Evolutionary conservation across 352 stramenopile genomes (phyloP), one percentile per base, ranked within the genome.

Genomic region (Phytophthora cryptogea): DNA sequence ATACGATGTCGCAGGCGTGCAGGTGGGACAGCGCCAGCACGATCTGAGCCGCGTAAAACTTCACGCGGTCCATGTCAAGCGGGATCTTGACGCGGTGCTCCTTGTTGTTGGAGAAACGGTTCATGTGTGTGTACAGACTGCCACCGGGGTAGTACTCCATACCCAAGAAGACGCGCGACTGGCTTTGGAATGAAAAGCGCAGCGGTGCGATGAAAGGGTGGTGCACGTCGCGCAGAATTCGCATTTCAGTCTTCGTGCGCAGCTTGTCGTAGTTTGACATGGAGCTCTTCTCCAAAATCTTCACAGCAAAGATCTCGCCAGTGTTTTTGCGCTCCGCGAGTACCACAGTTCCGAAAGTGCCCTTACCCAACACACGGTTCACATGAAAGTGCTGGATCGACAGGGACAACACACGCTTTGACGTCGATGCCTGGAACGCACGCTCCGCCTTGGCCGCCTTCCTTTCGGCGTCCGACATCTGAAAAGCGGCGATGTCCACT

Each of bases 331-430:
- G 81, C 51, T 91, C 85, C 1, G 85, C 81, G 16, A 94, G 62
- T 36, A 94, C 85, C 10, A 94, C 95, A 11, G 97, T 98, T 14
- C 95, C 95, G 50, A 98, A 98, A 30, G 90, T 95, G 27, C 95
- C 95, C 65, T 98, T 98, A 17, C 95, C 95, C 9, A 98, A 72
- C 20, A 98, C 91, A 52, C 95, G 94, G 36, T 98, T 92, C 30
- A 98, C 87, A 39, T 97, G 83, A 68, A 98, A 98, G 69, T 98
- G 92, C 59, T 97, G 88, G 59, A 97, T 93, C 23, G 84, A 93
- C 14, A 94, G 69, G 33, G 83, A 92, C 40, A 94, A 60, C 53
- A 94, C 86, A 41, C 86, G 83, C 67, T 94, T 94, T 13, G 83
- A 89, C 8, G 82, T 88, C 11, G 81, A 88, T 10, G 76, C 76